These are phyloP conservation scores for Candida glucosophila DNA, from an alignment of 1,139 yeast species.

Conservation along the genomic window DNA sequence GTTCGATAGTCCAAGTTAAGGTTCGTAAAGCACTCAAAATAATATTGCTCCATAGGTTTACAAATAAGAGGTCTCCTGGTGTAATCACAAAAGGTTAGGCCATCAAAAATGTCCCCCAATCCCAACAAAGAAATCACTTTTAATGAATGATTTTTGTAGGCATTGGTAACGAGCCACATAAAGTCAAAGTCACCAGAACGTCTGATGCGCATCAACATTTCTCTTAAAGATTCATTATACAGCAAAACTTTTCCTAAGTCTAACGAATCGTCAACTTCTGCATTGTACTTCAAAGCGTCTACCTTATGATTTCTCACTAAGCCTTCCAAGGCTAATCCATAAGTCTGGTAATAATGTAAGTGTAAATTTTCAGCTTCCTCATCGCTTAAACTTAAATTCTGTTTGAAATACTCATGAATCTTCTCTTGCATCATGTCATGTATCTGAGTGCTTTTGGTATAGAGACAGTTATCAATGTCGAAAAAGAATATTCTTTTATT, in stretches of 20 bases:
- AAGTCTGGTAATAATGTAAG: conserved; percentile 67
- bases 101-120: conserved; percentile 85
- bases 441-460: conserved; percentile 62
- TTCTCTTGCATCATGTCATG: conserved; percentile 84
- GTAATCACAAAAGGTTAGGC: conserved; percentile 89
- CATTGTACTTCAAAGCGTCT: conserved; percentile 83
- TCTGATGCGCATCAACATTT: conserved; percentile 39
- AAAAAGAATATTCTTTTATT: conserved; percentile 61
- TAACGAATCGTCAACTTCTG: conserved; percentile 82
- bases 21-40: conserved; percentile 46
- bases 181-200: conserved; percentile 24
- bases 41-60: conserved; percentile 66
- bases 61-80: conserved; percentile 58
- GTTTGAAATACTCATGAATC: conserved; percentile 74
- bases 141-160: conserved; percentile 81
- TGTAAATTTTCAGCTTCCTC: conserved; percentile 74
- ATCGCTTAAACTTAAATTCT: conserved; percentile 50
- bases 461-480: conserved; percentile 89
- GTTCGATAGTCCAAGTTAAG: conserved; percentile 51
- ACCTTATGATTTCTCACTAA: conserved; percentile 73
- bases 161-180: conserved; percentile 88
- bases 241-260: conserved; percentile 70
- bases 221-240: conserved; percentile 49
- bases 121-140: conserved; percentile 74
- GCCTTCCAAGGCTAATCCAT: conserved; percentile 92